Base-by-base conservation (phyloP, 805 yeast genomes). In the Zygosaccharomyces pseudorouxii region DNA sequence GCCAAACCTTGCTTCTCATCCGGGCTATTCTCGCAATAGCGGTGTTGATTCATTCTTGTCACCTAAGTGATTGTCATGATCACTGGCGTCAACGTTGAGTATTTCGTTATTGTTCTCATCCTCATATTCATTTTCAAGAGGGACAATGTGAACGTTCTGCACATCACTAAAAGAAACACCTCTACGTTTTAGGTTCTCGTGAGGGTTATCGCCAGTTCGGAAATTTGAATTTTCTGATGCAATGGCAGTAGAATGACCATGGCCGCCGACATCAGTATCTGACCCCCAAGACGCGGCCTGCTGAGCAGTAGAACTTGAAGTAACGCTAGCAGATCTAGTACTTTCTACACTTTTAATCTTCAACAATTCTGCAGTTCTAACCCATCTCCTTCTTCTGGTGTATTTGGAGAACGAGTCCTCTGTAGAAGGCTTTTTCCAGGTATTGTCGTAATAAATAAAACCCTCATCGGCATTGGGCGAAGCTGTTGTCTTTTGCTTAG, bases 361-460 rank as follows among this genome's bases (percentile, higher is more conserved):
- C 6, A 86, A 82, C 55, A 89, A 73, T 65, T 88, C 95, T 0
- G 99, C 99, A 1, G 95, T 88, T 55, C 99, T 79, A 12, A 92
- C 79, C 99, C 99, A 92, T 63, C 97, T 77, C 71, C 99, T 80
- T 63, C 97, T 79, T 67, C 99, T 79, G 4, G 98, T 92, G 63
- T 89, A 92, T 65, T 89, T 89, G 20, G 93, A 81, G 68, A 82
- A 90, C 3, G 93, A 77, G 63, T 90, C 95, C 48, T 87, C 96
- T 0, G 93, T 80, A 1, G 89, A 72, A 14, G 98, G 96, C 55
- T 81, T 82, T 58, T 86, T 87, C 99, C 99, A 92, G 3, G 95
- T 84, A 63, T 89, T 93, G 65, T 92, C 98, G 59, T 80, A 88
- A 67, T 84, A 92, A 43, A 92, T 80, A 68, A 76, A 92, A 0